Percentiles rank a stretch among this genome's conserved stretches.
phyloP scores from a whole-genome alignment of 805 yeast species.

The Groenewaldozyma tartarivorans region DNA sequence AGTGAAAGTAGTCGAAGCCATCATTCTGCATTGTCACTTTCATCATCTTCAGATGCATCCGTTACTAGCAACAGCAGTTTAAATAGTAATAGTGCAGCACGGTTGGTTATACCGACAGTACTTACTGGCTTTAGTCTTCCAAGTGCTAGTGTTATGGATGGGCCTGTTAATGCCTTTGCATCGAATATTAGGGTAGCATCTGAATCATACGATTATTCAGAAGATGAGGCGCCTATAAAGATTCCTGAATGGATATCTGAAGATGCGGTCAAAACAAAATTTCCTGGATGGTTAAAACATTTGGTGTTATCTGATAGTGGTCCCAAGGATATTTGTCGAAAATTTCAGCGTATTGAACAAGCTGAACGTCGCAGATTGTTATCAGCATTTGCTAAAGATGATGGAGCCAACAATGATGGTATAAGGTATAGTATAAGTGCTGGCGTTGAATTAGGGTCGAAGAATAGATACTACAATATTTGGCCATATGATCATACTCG shows the following conservation, averaged over 20 bases:
- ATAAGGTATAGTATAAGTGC: slow-evolving; percentile 43
- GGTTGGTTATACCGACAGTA: slow-evolving; percentile 13
- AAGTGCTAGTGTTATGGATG: slow-evolving; percentile 11
- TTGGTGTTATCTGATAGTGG: slow-evolving; percentile 31
- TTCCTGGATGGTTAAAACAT: slow-evolving; percentile 49
- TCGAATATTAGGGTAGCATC: slow-evolving; percentile 20
- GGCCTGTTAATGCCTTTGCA: slow-evolving; percentile 21
- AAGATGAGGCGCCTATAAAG: slow-evolving; percentile 11
- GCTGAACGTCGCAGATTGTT: slow-evolving; percentile 62
- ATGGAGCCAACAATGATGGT: slow-evolving; percentile 6
- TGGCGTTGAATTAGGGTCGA: slow-evolving; percentile 73
- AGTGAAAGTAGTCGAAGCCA: background rate
- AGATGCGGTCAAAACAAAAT: slow-evolving; percentile 9
- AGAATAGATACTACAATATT: slow-evolving; percentile 82
- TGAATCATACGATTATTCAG: slow-evolving; percentile 20
- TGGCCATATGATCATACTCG: slow-evolving; percentile 81
- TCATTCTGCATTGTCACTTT: no score
- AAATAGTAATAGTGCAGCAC: background rate
- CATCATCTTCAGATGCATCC: background rate
- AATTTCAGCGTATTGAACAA: slow-evolving; percentile 58
- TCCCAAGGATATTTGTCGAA: slow-evolving; percentile 34
- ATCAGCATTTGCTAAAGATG: slow-evolving; percentile 26
- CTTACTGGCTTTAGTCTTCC: slow-evolving; percentile 23
- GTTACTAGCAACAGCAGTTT: background rate
- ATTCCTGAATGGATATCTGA: slow-evolving; percentile 13